A percentile compares a stretch with the other conserved stretches of the same genome.
These are phyloP conservation scores for Eudorina sp. DNA, from an alignment of 139 green algal species.

Conservation along the genomic window DNA sequence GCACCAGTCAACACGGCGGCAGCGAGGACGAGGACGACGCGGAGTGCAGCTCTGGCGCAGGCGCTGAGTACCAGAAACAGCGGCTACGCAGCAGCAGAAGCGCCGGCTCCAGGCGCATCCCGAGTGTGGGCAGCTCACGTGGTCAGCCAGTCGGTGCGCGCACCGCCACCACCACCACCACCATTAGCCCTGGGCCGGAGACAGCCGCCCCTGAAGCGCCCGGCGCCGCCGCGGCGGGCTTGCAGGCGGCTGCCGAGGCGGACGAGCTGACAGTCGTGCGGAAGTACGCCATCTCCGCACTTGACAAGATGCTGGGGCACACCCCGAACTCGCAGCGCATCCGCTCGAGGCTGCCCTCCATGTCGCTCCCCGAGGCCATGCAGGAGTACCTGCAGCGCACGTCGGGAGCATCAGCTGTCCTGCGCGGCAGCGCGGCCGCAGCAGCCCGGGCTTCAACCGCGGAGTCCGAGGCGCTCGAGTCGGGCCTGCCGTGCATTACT, in stretches of 20 bases:
- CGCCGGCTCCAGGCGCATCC: too few relatives aligned
- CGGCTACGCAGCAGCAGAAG: too few relatives aligned
- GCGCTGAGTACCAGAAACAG: background rate
- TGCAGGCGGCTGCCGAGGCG: background rate
- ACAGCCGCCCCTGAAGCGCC: too few relatives aligned
- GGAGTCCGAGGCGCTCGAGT: background rate
- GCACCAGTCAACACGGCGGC: background rate
- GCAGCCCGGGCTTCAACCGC: background rate
- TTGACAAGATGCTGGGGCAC: constrained; percentile 42
- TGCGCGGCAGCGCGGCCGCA: background rate
- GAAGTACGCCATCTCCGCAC: constrained; percentile 15
- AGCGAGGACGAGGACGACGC: background rate
- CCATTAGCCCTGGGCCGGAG: background rate
- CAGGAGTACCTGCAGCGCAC: constrained; percentile 26
- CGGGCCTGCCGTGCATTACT: background rate
- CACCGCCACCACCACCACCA: too few relatives aligned
- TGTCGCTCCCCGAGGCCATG: constrained; percentile 28
- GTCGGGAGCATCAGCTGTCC: background rate
- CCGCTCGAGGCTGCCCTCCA: constrained; percentile 4
- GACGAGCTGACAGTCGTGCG: background rate
- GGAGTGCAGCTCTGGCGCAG: background rate
- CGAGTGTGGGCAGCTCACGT: too few relatives aligned
- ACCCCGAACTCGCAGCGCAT: constrained; percentile 42
- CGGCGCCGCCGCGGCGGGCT: too few relatives aligned
- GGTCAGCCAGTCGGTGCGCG: too few relatives aligned